Percentiles rank a stretch among this genome's conserved stretches.
Evolutionary conservation across 768 basidiomycete genomes (phyloP).

Genomic region (Amanita rubescens): DNA sequence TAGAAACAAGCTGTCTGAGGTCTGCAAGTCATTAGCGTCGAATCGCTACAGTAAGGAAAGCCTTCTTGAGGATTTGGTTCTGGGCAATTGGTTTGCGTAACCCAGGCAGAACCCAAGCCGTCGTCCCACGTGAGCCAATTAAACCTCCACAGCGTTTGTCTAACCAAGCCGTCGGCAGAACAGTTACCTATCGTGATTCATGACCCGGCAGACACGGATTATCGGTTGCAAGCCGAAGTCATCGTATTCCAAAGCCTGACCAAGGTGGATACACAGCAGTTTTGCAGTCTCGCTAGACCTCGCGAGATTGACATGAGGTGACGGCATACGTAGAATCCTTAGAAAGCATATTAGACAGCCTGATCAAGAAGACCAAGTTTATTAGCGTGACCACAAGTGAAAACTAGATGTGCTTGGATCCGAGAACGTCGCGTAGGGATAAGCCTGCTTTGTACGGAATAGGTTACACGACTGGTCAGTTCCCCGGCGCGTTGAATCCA

Average conservation of each 20-base stretch:
- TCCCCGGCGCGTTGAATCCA: neutral
- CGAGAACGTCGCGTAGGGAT: neutral
- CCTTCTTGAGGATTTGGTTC: neutral
- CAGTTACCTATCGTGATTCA: neutral
- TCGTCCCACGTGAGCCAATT: neutral
- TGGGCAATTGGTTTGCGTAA: neutral
- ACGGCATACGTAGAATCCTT: neutral
- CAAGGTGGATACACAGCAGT: neutral
- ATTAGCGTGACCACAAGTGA: neutral
- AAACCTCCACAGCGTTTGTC: neutral
- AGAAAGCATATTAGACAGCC: neutral
- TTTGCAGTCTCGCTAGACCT: neutral
- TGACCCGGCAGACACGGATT: neutral
- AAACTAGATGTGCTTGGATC: neutral
- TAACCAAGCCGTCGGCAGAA: neutral
- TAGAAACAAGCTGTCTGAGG: conserved; percentile 5
- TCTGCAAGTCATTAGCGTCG: neutral
- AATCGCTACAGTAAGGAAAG: neutral
- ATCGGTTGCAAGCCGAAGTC: neutral
- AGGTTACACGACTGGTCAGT: neutral
- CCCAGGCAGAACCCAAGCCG: neutral
- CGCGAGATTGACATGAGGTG: neutral
- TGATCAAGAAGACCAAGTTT: neutral
- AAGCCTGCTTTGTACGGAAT: neutral
- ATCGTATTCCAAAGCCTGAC: neutral